Evolutionary conservation across 305 asterid genomes (phyloP), one percentile per base, ranked within the genome.

Genomic region (Ilex paraguariensis): DNA sequence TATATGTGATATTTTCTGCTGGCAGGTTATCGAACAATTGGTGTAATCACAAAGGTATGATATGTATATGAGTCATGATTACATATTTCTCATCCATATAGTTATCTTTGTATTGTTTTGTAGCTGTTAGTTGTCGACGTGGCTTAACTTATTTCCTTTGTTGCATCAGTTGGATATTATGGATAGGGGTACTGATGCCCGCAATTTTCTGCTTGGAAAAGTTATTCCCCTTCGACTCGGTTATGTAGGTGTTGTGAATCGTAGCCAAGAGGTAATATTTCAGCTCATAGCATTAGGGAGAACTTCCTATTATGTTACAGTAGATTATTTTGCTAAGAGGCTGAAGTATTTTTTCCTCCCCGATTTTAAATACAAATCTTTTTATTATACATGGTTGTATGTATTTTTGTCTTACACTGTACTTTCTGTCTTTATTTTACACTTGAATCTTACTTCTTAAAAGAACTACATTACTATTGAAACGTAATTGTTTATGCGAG

Each of bases 161-260:
- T 68, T 79, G 59, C 66, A 68, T 58, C 86, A 94, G 99, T 77
- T 94, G 88, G 97, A 94, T 77, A 94, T 90, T 59, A 94, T 94
- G 99, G 99, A 93, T 78, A 81, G 97, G 70, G 99, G 99, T 49
- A 93, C 99, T 69, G 96, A 93, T 86, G 99, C 97, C 60, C 91
- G 96, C 71, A 88, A 93, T 72, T 87, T 87, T 70, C 81, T 93
- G 79, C 97, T 93, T 62, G 99, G 99, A 61, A 93, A 90, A 83
- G 95, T 88, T 70, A 75, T 93, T 64, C 99, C 99, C 54, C 99
- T 93, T 68, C 95, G 88, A 62, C 99, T 93, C 80, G 99, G 99
- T 63, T 93, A 93, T 75, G 76, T 90, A 21, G 99, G 97, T 54
- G 95, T 93, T 69, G 99, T 93, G 63, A 93, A 93, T 78, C 99